Evolutionary conservation across 768 basidiomycete genomes (phyloP), one percentile per base, ranked within the genome.

Genomic region (Clavulina sp.): DNA sequence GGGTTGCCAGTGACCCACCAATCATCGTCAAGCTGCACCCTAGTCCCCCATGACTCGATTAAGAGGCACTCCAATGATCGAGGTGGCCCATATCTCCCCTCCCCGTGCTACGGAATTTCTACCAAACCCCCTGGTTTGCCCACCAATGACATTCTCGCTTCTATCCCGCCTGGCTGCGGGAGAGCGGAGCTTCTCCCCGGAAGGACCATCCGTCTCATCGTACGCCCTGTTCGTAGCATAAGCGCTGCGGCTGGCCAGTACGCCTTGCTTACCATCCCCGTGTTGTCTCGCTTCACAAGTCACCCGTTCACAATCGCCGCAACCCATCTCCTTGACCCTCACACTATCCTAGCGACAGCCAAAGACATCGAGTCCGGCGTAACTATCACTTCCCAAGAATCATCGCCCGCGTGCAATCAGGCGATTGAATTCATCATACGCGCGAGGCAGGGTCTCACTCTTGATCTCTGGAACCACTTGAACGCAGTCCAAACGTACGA

Each of bases 181-280:
- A 73, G 79, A 43, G 77, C 74, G 1, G 77, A 81, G 56, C 65
- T 84, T 4, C 66, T 86, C 18, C 75, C 84, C 0, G 84, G 84
- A 5, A 69, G 72, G 2, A 82, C 79, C 3, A 64, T 86, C n/a
- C 77, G 84, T 40, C 61, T 86, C n/a, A 76, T 77, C 0, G 65
- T 84, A 36, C 66, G 76, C 51, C 69, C 79, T 0, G 71, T 77
- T 0, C 70, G 72, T 1, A 71, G 70, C 48, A 61, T 81, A 47
- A 62, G 69, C 0, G 86, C 84, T 84, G 71, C 76, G 1, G 77
- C 84, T 2, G 84, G 84, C n/a, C 84, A 86, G 62, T 80, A 83
- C 62, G 76, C 85, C 58, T 69, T 81, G 24, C 68, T 87, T 54
- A 74, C 69, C 49, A 69, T 84, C 19, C 83, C 84, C 0, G 71